A percentile compares a stretch with the other conserved stretches of the same genome.
These are phyloP conservation scores for Pythium aristosporum DNA, from an alignment of 352 stramenopile genomes.

Conservation along the genomic window DNA sequence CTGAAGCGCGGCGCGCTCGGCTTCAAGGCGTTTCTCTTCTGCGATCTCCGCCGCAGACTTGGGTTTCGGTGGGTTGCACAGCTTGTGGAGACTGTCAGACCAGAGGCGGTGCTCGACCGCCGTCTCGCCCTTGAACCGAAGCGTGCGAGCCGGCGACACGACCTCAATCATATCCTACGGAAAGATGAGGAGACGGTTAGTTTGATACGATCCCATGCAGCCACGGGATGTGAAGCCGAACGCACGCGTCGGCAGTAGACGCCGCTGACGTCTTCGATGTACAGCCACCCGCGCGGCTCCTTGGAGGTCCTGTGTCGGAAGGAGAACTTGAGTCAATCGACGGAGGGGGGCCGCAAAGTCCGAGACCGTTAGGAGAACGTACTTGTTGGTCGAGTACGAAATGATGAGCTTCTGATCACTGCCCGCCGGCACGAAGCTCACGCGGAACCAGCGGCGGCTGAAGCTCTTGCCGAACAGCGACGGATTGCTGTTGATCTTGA, in stretches of 20 bases:
- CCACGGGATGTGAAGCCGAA: neutral
- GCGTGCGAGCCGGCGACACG: conserved; percentile 63
- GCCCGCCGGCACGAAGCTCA: conserved; percentile 49
- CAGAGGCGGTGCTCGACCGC: conserved; percentile 73
- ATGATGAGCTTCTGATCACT: conserved; percentile 67
- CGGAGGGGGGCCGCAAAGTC: neutral
- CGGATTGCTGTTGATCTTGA: conserved; percentile 86
- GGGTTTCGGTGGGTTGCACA: conserved; percentile 50
- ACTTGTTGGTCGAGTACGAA: conserved; percentile 84
- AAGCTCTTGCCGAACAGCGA: conserved; percentile 76
- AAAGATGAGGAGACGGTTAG: neutral
- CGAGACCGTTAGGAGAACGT: conserved; percentile 12
- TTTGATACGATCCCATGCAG: neutral
- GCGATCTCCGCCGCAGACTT: conserved; percentile 8
- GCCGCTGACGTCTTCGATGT: conserved; percentile 71
- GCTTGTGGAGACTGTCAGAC: conserved; percentile 74
- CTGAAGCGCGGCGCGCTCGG: conserved; percentile 13
- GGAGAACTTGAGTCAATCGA: neutral
- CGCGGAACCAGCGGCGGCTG: conserved; percentile 78
- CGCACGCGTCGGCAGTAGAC: conserved; percentile 72
- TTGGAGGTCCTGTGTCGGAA: conserved; percentile 51
- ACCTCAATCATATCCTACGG: conserved; percentile 81
- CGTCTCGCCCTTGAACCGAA: conserved; percentile 82
- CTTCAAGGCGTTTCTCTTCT: conserved; percentile 19
- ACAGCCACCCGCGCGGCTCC: conserved; percentile 76